These are phyloP conservation scores for Pascua sp. DNA, from an alignment of 1,284 basidiomycete genomes.

Conservation along the genomic window DNA sequence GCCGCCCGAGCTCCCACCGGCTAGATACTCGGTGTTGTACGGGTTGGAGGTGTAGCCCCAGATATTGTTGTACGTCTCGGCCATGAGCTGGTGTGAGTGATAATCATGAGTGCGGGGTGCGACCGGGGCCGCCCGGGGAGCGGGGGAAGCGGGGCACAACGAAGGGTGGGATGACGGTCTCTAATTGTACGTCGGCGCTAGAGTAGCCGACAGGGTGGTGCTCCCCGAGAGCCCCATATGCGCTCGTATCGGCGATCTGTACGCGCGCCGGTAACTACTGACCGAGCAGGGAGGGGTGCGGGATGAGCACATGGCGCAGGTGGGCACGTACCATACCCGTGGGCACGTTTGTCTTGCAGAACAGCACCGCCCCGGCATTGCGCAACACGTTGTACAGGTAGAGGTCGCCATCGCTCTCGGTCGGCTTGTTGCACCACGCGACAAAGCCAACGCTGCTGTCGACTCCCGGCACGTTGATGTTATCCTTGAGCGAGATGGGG, in stretches of 20 bases:
- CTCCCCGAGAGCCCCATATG: not conserved
- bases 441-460: conserved; percentile 19
- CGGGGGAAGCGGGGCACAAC: conserved; percentile 43
- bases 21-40: conserved; percentile 36
- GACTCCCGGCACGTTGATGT: conserved; percentile 32
- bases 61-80: conserved; percentile 24
- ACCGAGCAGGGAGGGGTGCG: conserved; percentile 9
- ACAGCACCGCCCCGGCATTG: conserved; percentile 20
- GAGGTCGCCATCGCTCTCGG: conserved; percentile 12
- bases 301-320: conserved; percentile 26
- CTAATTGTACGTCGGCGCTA: conserved; percentile 37
- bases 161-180: too few relatives aligned
- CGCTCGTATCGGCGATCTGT: too few relatives aligned
- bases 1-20: conserved; percentile 47
- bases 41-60: conserved; percentile 44
- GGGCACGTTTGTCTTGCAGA: conserved; percentile 27
- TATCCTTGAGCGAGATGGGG: conserved; percentile 48
- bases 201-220: conserved; percentile 40
- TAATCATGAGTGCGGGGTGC: conserved; percentile 26
- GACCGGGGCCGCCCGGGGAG: conserved; percentile 34
- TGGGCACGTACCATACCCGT: conserved; percentile 19
- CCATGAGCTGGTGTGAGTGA: conserved; percentile 26
- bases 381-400: conserved; percentile 14
- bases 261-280: too few relatives aligned
- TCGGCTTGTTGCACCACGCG: conserved; percentile 7